Conservation (phyloP, 2,329 filamentous ascomycete species). For the Sporothrix inflata region DNA sequence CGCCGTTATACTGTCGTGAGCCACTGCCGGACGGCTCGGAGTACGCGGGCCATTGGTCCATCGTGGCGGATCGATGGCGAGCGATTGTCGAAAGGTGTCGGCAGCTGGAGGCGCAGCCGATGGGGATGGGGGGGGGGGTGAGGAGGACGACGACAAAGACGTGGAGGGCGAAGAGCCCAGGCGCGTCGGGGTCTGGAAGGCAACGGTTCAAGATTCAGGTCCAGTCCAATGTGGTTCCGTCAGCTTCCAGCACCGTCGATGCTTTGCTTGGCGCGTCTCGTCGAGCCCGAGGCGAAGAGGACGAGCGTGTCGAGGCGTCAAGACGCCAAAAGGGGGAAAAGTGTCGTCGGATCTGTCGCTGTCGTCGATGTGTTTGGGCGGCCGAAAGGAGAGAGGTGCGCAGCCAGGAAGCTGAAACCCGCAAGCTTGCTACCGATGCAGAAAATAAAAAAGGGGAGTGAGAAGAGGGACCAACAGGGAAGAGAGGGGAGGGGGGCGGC, state of each 20-base stretch:
- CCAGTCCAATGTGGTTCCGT: background rate
- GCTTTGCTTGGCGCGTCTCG: constrained; percentile 11
- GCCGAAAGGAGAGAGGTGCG: constrained; percentile 19
- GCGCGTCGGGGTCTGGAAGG: constrained; percentile 11
- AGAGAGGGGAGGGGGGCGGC: constrained; percentile 3
- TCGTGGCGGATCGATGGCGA: constrained; percentile 38
- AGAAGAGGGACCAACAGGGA: constrained; percentile 3
- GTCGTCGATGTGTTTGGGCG: constrained; percentile 18
- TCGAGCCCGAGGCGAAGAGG: background rate
- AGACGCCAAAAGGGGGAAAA: background rate
- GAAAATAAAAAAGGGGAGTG: constrained; percentile 26
- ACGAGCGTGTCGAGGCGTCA: background rate
- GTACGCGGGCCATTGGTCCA: constrained; percentile 71
- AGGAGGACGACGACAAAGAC: background rate
- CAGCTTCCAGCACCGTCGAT: background rate
- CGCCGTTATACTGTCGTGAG: constrained; percentile 62
- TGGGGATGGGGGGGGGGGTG: background rate
- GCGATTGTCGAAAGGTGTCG: background rate
- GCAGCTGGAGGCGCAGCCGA: background rate
- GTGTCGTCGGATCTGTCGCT: background rate
- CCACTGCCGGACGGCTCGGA: constrained; percentile 64
- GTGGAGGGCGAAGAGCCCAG: constrained; percentile 3
- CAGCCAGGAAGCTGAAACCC: constrained; percentile 29
- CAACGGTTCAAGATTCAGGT: background rate
- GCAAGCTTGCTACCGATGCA: constrained; percentile 29